phyloP scores from a whole-genome alignment of 352 stramenopile species.

The Thraustochytrium striatum region DNA sequence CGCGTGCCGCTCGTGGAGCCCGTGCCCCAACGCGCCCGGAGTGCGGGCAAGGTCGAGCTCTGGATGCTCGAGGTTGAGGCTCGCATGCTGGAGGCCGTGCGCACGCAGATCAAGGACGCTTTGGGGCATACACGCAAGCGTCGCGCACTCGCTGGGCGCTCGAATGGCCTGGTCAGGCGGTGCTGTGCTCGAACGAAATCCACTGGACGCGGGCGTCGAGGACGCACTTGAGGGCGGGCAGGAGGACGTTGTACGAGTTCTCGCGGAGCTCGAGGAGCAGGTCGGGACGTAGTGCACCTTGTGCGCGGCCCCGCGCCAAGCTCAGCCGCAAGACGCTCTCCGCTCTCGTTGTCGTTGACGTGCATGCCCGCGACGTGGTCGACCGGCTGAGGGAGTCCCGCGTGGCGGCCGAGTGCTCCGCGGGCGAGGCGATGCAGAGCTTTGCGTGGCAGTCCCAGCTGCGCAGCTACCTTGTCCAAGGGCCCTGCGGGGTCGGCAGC shows the following conservation, averaged over 20 bases:
- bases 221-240: constrained; percentile 65
- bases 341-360: constrained; percentile 87
- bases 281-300: constrained; percentile 86
- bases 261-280: constrained; percentile 81
- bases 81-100: constrained; percentile 83
- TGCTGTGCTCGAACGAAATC: constrained; percentile 86
- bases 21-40: constrained; percentile 85
- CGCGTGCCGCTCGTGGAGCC: constrained; percentile 71
- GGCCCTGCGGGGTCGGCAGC: no score
- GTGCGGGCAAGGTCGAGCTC: constrained; percentile 74
- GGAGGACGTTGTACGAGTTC: constrained; percentile 73
- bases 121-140: constrained; percentile 79
- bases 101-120: constrained; percentile 81
- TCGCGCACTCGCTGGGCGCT: constrained; percentile 87
- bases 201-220: constrained; percentile 89
- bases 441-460: no score
- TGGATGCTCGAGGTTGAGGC: constrained; percentile 88
- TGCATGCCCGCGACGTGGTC: constrained; percentile 86
- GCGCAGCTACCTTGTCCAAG: no score
- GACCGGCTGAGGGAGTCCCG: constrained; percentile 88
- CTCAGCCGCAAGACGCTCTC: constrained; percentile 82
- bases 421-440: constrained; percentile 51
- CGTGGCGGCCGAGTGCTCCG: constrained; percentile 85
- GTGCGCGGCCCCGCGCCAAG: constrained; percentile 72
- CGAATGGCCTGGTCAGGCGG: constrained; percentile 81